phyloP scores from a whole-genome alignment of 352 stramenopile genomes.

The Saprolegnia diclina region DNA sequence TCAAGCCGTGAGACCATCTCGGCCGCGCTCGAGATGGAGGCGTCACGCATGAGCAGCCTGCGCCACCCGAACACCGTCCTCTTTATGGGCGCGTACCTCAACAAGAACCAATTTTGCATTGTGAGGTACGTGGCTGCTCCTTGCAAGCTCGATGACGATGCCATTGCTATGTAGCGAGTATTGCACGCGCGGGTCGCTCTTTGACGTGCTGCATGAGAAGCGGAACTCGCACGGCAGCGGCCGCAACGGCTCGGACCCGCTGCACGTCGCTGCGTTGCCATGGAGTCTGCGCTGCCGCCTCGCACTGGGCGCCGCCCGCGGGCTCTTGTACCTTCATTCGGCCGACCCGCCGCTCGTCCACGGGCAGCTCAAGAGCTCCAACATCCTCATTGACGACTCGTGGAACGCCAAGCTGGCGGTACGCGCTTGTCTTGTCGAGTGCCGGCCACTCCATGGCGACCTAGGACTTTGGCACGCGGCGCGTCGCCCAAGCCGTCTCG shows the following conservation, averaged over 20 bases:
- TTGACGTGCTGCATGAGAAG: conserved; percentile 87
- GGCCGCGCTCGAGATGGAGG: conserved; percentile 76
- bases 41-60: conserved; percentile 83
- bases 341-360: conserved; percentile 79
- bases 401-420: conserved; percentile 83
- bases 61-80: conserved; percentile 98
- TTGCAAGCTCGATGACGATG: neutral
- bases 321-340: conserved; percentile 79
- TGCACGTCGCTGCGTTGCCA: conserved; percentile 39
- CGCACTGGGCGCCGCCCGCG: conserved; percentile 67
- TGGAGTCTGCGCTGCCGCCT: conserved; percentile 77
- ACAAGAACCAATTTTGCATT: conserved; percentile 94
- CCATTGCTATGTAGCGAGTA: conserved; percentile 57
- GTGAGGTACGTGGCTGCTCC: conserved; percentile 50
- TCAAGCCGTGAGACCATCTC: conserved; percentile 66
- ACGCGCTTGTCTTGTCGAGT: neutral
- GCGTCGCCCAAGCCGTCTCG: conserved; percentile 67
- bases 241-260: neutral
- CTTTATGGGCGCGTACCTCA: conserved; percentile 96
- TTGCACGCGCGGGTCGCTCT: conserved; percentile 91
- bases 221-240: conserved; percentile 30
- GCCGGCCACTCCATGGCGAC: neutral
- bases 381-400: conserved; percentile 84
- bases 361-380: conserved; percentile 82
- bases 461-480: conserved; percentile 71